A percentile compares a stretch with the other conserved stretches of the same genome.
Conservation (phyloP, 306 rosid genomes). For the Sechiopsis laciniata region DNA sequence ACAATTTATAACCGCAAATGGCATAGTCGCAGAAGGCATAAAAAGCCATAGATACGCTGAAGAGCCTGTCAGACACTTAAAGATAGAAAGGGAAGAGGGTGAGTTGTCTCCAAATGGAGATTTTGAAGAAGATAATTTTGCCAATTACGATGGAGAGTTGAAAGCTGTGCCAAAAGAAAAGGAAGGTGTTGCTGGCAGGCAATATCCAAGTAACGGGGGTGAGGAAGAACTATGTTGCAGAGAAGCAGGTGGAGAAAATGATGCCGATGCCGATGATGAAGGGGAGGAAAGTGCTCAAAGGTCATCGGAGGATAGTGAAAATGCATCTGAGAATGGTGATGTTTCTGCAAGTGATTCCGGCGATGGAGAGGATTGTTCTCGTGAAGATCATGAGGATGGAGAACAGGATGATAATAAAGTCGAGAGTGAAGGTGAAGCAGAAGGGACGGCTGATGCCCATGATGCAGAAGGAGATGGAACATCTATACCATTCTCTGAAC, state of each 20-base stretch:
- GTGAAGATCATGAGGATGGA: conserved; percentile 86
- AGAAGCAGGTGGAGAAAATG: conserved; percentile 79
- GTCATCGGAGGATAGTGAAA: conserved; percentile 94
- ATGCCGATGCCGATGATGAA: conserved; percentile 83
- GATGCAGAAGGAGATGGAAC: conserved; percentile 85
- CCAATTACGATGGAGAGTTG: conserved; percentile 51
- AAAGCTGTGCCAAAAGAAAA: conserved; percentile 46
- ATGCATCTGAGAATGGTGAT: conserved; percentile 86
- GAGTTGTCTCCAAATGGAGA: conserved; percentile 98
- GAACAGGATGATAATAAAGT: conserved; percentile 74
- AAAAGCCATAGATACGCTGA: conserved; percentile 50
- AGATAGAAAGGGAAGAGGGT: conserved; percentile 93
- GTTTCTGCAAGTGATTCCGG: conserved; percentile 92
- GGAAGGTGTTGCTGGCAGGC: conserved; percentile 41
- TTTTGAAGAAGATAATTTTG: conserved; percentile 87
- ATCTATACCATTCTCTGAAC: conserved; percentile 71
- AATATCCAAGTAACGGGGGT: conserved; percentile 50
- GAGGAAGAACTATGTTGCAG: conserved; percentile 53
- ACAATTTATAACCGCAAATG: conserved; percentile 55
- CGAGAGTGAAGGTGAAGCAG: conserved; percentile 99
- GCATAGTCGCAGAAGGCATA: conserved; percentile 39
- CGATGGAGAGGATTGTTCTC: conserved; percentile 91
- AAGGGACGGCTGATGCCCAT: conserved; percentile 92
- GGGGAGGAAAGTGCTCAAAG: conserved; percentile 94
- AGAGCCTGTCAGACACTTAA: conserved; percentile 59